Conservation (phyloP, 805 yeast genomes). For the Suhomyces sp. region DNA sequence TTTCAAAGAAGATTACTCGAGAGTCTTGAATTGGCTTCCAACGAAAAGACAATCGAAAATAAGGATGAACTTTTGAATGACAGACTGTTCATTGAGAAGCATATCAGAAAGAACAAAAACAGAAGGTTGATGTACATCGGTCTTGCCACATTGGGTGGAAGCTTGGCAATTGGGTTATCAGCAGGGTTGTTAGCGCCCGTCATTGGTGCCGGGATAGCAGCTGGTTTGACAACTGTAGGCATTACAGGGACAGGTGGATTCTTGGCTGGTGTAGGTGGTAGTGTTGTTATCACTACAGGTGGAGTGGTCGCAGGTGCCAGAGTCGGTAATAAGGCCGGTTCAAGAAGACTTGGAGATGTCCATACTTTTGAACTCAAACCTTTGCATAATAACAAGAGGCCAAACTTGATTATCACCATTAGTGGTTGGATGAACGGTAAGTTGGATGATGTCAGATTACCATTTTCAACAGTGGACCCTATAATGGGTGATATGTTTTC, state of each 20-base stretch:
- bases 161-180: conserved; percentile 87
- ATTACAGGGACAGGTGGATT: conserved; percentile 91
- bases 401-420: conserved; percentile 83
- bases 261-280: conserved; percentile 95
- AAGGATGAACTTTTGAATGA: conserved; percentile 74
- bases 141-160: conserved; percentile 94
- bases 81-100: conserved; percentile 68
- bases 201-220: conserved; percentile 97
- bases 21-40: conserved; percentile 77
- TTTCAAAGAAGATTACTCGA: conserved; percentile 91
- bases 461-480: conserved; percentile 95
- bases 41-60: conserved; percentile 51
- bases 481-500: conserved; percentile 96
- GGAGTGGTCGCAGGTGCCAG: conserved; percentile 90
- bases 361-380: conserved; percentile 93
- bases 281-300: conserved; percentile 88
- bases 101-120: conserved; percentile 64
- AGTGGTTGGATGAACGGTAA: conserved; percentile 98
- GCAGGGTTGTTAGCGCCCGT: conserved; percentile 97
- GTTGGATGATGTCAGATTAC: conserved; percentile 92
- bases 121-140: conserved; percentile 85
- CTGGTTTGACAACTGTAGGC: conserved; percentile 93
- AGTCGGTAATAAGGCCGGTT: conserved; percentile 85
- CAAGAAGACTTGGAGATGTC: conserved; percentile 84
- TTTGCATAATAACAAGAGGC: conserved; percentile 83